phyloP scores from a whole-genome alignment of 163 green algal species.

The Scenedesmus sp. region DNA sequence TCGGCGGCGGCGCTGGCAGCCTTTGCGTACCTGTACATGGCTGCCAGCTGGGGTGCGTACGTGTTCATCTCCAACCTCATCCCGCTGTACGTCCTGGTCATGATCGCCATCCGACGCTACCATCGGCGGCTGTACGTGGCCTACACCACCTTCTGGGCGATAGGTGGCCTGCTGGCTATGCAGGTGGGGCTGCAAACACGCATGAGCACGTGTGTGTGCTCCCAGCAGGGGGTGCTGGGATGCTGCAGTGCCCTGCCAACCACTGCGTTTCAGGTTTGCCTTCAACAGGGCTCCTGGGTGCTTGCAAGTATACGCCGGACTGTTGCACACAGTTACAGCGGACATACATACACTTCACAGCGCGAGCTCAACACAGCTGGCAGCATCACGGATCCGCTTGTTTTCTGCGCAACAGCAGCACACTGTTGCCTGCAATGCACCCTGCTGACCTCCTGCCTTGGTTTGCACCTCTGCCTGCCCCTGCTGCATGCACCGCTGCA shows the following conservation, averaged over 20 bases:
- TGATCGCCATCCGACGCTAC: constrained; percentile 79
- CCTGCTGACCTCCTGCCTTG: not conserved
- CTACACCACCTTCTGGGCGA: constrained; percentile 71
- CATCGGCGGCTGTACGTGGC: constrained; percentile 68
- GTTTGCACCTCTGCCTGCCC: not conserved
- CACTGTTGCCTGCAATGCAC: too few species aligned
- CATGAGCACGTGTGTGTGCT: too few species aligned
- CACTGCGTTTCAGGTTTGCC: too few species aligned
- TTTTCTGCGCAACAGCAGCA: too few species aligned
- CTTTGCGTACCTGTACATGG: constrained; percentile 93
- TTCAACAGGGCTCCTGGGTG: too few species aligned
- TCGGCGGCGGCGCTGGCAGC: constrained; percentile 60
- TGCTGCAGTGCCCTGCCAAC: too few species aligned
- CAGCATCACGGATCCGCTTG: too few species aligned
- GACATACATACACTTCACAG: too few species aligned
- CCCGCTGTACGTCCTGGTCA: constrained; percentile 92
- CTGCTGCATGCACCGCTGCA: constrained; percentile 26
- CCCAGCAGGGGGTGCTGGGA: too few species aligned
- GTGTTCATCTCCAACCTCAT: constrained; percentile 97
- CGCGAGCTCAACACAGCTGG: too few species aligned
- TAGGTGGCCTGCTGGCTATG: constrained; percentile 68
- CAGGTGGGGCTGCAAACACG: constrained; percentile 44
- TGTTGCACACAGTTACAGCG: too few species aligned
- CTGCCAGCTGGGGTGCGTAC: constrained; percentile 93
- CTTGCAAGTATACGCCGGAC: too few species aligned